Evolutionary conservation across 176 grass and related monocot species (phyloP).

Genomic region (Lolium multiflorum): DNA sequence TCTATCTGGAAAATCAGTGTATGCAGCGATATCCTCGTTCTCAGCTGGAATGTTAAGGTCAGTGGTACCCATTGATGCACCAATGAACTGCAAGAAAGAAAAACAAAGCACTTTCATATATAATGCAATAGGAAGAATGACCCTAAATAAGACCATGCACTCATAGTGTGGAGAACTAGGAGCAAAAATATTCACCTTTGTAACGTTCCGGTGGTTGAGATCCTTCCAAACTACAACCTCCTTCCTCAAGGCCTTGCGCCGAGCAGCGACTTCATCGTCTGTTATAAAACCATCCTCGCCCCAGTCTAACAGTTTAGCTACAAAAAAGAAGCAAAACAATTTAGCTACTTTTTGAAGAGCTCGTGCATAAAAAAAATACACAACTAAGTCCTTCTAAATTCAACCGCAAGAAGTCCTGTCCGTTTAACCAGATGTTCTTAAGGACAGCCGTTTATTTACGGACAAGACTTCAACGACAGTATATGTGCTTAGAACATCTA

Average conservation of each 20-base stretch:
- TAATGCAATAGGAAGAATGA: background rate
- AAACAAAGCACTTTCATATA: background rate
- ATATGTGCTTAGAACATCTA: background rate
- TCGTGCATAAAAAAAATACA: background rate
- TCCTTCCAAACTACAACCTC: constrained; percentile 84
- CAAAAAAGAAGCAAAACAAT: background rate
- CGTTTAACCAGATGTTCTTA: background rate
- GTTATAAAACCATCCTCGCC: constrained; percentile 66
- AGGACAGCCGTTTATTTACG: background rate
- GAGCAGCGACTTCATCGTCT: constrained; percentile 52
- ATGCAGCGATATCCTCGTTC: background rate
- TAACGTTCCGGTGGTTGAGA: constrained; percentile 72
- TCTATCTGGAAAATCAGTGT: constrained; percentile 38
- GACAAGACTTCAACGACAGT: too few relatives aligned
- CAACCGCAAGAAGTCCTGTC: background rate
- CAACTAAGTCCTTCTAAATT: background rate
- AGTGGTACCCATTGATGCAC: constrained; percentile 65
- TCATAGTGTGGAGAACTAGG: background rate
- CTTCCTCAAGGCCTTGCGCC: constrained; percentile 65
- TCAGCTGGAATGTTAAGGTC: constrained; percentile 56
- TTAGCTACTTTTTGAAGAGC: background rate
- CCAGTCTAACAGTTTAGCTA: constrained; percentile 86
- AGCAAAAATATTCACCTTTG: constrained; percentile 59
- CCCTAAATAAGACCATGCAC: background rate
- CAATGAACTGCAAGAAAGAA: constrained; percentile 56